phyloP scores from a whole-genome alignment of 2,329 filamentous ascomycete genomes.

The Colletotrichum tanaceti region DNA sequence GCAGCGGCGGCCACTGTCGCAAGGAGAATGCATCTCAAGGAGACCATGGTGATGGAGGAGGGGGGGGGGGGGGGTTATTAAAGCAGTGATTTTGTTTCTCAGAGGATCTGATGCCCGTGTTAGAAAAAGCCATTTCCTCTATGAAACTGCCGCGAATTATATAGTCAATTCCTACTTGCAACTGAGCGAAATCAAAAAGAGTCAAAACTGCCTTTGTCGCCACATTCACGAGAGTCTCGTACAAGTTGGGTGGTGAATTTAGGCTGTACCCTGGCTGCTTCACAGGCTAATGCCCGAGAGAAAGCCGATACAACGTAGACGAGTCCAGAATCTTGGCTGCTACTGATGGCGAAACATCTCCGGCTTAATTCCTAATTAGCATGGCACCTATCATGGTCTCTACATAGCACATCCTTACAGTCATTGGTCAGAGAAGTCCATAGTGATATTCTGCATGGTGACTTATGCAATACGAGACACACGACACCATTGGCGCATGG shows the following conservation, averaged over 20 bases:
- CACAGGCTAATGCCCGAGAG: conserved; percentile 1
- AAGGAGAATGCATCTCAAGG: conserved; percentile 6
- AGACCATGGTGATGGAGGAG: conserved; percentile 4
- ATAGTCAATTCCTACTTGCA: neutral
- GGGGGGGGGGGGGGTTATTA: too few relatives aligned
- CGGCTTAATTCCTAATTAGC: conserved; percentile 3
- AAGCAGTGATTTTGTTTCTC: neutral
- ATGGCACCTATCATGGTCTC: neutral
- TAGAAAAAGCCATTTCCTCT: neutral
- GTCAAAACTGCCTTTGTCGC: neutral
- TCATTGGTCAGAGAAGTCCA: neutral
- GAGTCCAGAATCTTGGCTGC: conserved; percentile 1
- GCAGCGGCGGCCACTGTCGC: conserved; percentile 13
- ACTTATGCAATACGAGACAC: neutral
- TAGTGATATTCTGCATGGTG: neutral
- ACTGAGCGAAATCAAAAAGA: neutral
- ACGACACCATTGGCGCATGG: neutral
- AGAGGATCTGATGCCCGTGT: conserved; percentile 3
- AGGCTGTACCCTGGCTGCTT: neutral
- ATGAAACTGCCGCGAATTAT: neutral
- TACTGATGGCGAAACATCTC: neutral
- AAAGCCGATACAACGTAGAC: neutral
- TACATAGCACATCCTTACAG: neutral
- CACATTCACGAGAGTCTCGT: neutral
- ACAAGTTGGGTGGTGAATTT: neutral